Conservation (phyloP, 768 basidiomycete species). For the Panellus pusillus region DNA sequence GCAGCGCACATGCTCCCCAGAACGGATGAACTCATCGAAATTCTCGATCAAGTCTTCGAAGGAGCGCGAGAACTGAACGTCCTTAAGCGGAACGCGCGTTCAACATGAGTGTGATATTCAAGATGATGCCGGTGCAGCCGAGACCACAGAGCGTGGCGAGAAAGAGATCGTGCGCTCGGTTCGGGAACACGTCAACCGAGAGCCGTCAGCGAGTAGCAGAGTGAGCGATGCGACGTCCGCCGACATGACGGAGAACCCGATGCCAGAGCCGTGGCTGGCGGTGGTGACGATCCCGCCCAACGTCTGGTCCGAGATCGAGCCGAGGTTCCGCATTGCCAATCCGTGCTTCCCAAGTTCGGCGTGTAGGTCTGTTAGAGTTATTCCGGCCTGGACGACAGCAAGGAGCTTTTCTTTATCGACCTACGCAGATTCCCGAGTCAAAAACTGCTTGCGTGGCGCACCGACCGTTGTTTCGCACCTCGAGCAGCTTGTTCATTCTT, state of each 20-base stretch:
- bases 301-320: constrained; percentile 96
- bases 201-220: constrained; percentile 78
- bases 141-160: constrained; percentile 87
- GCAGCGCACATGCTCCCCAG: constrained; percentile 85
- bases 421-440: constrained; percentile 36
- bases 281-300: constrained; percentile 92
- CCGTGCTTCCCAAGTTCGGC: constrained; percentile 58
- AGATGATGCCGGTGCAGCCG: constrained; percentile 86
- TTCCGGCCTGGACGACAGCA: constrained; percentile 76
- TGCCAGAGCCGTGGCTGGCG: constrained; percentile 92
- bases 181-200: constrained; percentile 67
- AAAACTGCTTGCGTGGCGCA: too few relatives aligned
- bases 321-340: constrained; percentile 89
- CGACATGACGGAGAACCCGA: constrained; percentile 76
- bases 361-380: constrained; percentile 77
- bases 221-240: constrained; percentile 74
- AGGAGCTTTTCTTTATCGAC: constrained; percentile 69
- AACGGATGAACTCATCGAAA: constrained; percentile 52
- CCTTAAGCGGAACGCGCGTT: constrained; percentile 79
- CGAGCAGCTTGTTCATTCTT: constrained; percentile 68
- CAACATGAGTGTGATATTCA: constrained; percentile 76
- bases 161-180: constrained; percentile 70
- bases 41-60: constrained; percentile 63
- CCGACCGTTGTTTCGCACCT: constrained; percentile 53
- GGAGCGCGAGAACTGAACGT: constrained; percentile 58